Evolutionary conservation across 495 filamentous ascomycete genomes (phyloP).

Genomic region (Cercophora sp.): DNA sequence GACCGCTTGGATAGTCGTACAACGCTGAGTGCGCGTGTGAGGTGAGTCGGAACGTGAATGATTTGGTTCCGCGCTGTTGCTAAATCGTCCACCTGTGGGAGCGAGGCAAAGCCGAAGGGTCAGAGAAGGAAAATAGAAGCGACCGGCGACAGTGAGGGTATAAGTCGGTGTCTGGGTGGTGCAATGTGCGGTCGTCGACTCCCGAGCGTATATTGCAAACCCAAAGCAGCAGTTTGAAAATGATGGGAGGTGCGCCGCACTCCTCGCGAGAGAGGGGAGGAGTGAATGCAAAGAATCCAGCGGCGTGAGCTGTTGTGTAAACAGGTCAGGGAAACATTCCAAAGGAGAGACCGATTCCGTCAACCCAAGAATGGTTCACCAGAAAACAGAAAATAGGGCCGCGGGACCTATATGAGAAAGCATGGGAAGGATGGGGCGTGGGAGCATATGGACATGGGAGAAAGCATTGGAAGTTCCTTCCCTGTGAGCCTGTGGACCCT

Average conservation of each 20-base stretch:
- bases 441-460: neutral
- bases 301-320: neutral
- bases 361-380: conserved; percentile 8
- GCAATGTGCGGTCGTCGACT: neutral
- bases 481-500: neutral
- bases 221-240: too few relatives aligned
- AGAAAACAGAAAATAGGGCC: conserved; percentile 1
- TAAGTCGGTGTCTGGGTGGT: neutral
- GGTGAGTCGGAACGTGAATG: neutral
- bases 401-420: conserved; percentile 7
- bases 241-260: neutral
- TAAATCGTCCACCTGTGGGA: too few relatives aligned
- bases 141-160: neutral
- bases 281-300: neutral
- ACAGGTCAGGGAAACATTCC: conserved; percentile 9
- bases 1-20: neutral
- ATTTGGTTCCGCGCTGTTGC: too few relatives aligned
- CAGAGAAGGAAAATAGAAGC: neutral
- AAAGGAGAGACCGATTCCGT: conserved; percentile 11
- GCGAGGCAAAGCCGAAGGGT: too few relatives aligned
- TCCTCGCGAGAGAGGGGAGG: neutral
- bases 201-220: too few relatives aligned
- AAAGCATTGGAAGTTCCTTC: too few relatives aligned
- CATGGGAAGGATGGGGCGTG: conserved; percentile 3
- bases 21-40: neutral